Percentiles rank a stretch among this genome's conserved stretches.
Evolutionary conservation across 2,329 filamentous ascomycete species (phyloP).

Genomic region (Aspergillus fumigatus): DNA sequence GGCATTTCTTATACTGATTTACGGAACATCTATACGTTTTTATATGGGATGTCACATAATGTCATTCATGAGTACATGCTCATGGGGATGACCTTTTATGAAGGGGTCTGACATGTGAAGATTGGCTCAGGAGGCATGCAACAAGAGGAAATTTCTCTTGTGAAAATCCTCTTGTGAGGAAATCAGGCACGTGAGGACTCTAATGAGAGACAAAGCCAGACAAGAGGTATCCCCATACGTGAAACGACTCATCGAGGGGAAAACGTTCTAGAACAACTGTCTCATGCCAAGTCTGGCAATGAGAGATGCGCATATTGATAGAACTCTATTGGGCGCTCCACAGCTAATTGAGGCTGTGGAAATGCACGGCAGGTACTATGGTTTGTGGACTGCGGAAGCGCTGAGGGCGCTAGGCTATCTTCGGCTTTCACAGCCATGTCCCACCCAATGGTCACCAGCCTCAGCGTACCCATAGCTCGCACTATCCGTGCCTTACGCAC

Average conservation of each 20-base stretch:
- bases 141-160: not conserved
- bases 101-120: not conserved
- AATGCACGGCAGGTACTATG: too few relatives aligned
- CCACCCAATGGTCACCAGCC: too few relatives aligned
- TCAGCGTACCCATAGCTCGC: too few relatives aligned
- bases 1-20: constrained; percentile 1
- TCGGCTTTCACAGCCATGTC: too few relatives aligned
- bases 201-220: not conserved
- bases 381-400: too few relatives aligned
- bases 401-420: too few relatives aligned
- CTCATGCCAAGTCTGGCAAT: not conserved
- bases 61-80: constrained; percentile 2
- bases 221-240: not conserved
- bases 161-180: constrained; percentile 4
- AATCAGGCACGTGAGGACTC: constrained; percentile 1
- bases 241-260: not conserved
- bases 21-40: constrained; percentile 1
- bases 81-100: constrained; percentile 1
- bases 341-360: too few relatives aligned
- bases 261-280: constrained; percentile 1
- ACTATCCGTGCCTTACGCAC: too few relatives aligned
- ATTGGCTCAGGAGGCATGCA: not conserved
- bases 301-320: not conserved
- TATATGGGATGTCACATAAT: constrained; percentile 1
- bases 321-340: too few relatives aligned